Conservation (phyloP, 179 eudicot genomes). For the Amaranthus tricolor region DNA sequence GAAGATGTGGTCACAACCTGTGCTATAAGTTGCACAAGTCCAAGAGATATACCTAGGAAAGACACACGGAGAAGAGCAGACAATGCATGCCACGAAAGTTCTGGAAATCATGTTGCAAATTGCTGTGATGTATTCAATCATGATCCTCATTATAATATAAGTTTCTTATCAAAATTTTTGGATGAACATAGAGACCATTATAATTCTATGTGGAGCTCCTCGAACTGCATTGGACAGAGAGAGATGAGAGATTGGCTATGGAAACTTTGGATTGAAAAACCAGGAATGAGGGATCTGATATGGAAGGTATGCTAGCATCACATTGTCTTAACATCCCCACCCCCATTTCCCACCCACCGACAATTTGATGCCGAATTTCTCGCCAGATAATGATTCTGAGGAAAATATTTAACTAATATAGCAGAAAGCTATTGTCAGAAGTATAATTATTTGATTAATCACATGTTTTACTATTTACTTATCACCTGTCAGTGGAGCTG, state of each 20-base stretch:
- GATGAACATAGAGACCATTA: conserved; percentile 82
- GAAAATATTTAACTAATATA: neutral
- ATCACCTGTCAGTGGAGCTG: neutral
- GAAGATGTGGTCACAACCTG: conserved; percentile 30
- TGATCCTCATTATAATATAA: conserved; percentile 67
- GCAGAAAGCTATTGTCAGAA: too few relatives aligned
- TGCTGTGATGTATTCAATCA: conserved; percentile 32
- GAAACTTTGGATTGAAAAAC: conserved; percentile 75
- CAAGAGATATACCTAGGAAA: conserved; percentile 42
- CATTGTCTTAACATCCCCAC: neutral
- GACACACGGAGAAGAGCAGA: conserved; percentile 49
- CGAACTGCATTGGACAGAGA: conserved; percentile 82
- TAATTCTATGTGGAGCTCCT: conserved; percentile 70
- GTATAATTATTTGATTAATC: too few relatives aligned
- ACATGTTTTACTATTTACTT: neutral
- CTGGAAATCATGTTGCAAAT: conserved; percentile 22
- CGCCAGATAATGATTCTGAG: neutral
- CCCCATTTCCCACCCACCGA: too few relatives aligned
- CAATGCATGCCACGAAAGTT: conserved; percentile 26
- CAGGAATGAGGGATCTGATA: conserved; percentile 66
- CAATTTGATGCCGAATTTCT: neutral
- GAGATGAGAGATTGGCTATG: conserved; percentile 89
- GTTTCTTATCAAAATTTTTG: conserved; percentile 68
- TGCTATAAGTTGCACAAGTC: conserved; percentile 24
- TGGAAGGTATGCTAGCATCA: conserved; percentile 76